phyloP scores from a whole-genome alignment of 176 grass and related monocot genomes.

The Guadua angustifolia region DNA sequence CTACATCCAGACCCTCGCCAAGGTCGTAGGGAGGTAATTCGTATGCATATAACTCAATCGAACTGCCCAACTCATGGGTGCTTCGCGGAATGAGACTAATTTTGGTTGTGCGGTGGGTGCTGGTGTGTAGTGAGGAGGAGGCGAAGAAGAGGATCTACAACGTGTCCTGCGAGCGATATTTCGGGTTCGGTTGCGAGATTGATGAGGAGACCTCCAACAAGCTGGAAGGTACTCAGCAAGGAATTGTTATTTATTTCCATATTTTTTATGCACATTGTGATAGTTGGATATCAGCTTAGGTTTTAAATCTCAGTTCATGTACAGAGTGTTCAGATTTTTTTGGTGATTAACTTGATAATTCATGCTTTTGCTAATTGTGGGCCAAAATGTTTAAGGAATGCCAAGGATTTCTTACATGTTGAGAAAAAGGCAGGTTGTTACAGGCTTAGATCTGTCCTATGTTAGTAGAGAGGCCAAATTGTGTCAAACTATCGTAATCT shows the following conservation, averaged over 20 bases:
- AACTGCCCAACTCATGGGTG: neutral
- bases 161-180: constrained; percentile 96
- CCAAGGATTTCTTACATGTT: neutral
- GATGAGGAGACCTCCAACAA: constrained; percentile 89
- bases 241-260: neutral
- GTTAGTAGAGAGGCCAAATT: neutral
- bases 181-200: constrained; percentile 93
- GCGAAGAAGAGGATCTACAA: constrained; percentile 93
- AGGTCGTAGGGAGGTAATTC: constrained; percentile 85
- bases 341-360: neutral
- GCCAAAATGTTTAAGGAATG: neutral
- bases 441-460: neutral
- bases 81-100: neutral
- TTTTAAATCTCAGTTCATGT: neutral
- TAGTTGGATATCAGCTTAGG: neutral
- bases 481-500: neutral
- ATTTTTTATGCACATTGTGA: neutral
- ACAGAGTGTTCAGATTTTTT: neutral
- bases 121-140: constrained; percentile 77
- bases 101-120: constrained; percentile 6
- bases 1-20: constrained; percentile 90
- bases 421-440: neutral
- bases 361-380: neutral
- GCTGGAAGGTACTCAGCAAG: constrained; percentile 59
- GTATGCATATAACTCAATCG: neutral